A percentile compares a stretch with the other conserved stretches of the same genome.
Conservation (phyloP, 352 stramenopile species). For the Elongisporangium undulatum region DNA sequence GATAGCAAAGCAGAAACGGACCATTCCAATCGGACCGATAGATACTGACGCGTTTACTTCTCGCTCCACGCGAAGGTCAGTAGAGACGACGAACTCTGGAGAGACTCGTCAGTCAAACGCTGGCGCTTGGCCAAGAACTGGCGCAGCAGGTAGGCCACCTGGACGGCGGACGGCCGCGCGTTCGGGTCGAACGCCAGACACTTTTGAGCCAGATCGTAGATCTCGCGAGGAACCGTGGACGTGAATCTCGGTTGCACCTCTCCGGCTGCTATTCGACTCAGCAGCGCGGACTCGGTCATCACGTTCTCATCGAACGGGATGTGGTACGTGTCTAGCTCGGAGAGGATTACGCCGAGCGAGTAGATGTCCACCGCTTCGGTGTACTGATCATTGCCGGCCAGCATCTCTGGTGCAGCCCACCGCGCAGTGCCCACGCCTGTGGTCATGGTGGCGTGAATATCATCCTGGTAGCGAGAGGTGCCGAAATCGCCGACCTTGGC, state of each 20-base stretch:
- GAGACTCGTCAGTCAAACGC: background rate
- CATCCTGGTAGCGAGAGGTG: constrained; percentile 26
- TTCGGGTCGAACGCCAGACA: constrained; percentile 28
- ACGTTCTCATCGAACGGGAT: constrained; percentile 39
- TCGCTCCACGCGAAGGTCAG: background rate
- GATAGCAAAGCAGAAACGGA: background rate
- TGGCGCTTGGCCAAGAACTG: constrained; percentile 8
- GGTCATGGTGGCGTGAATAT: constrained; percentile 30
- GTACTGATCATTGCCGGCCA: constrained; percentile 53
- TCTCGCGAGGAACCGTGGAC: constrained; percentile 8
- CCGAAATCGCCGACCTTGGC: constrained; percentile 54
- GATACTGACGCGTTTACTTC: background rate
- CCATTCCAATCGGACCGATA: background rate
- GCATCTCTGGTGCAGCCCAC: constrained; percentile 57
- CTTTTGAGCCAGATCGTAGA: constrained; percentile 29
- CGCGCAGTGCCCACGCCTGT: constrained; percentile 45
- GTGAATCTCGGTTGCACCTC: constrained; percentile 25
- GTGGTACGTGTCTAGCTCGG: constrained; percentile 44
- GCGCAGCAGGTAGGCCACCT: constrained; percentile 32
- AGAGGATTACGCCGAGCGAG: constrained; percentile 54
- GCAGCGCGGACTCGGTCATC: constrained; percentile 30
- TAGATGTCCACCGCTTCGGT: constrained; percentile 52
- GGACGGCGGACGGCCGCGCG: constrained; percentile 26
- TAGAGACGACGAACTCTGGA: background rate
- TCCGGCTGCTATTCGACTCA: constrained; percentile 27